A percentile compares a stretch with the other conserved stretches of the same genome.
Conservation (phyloP, 2,329 filamentous ascomycete genomes). For the Emmonsiellopsis sp. region DNA sequence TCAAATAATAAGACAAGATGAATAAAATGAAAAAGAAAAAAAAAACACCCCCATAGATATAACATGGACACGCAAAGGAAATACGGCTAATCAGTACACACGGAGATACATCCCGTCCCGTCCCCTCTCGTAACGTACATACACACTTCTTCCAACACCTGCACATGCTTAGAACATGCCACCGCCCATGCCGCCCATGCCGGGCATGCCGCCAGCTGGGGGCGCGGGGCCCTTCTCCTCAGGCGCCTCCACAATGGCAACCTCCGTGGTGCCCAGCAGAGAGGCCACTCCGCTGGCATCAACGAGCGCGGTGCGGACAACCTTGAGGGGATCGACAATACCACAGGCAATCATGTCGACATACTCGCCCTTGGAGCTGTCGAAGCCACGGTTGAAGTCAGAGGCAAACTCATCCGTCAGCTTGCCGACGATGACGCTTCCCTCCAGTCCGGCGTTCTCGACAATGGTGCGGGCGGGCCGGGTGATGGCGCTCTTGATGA, state of each 20-base stretch:
- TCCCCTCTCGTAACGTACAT: not conserved
- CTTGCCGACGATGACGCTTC: constrained; percentile 94
- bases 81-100: not conserved
- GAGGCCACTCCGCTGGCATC: constrained; percentile 96
- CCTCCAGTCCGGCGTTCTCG: constrained; percentile 94
- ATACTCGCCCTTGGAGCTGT: constrained; percentile 94
- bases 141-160: not conserved
- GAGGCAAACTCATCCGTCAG: constrained; percentile 82
- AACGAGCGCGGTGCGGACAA: constrained; percentile 89
- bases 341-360: constrained; percentile 95
- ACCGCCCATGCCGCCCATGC: constrained; percentile 53
- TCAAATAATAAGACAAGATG: not conserved
- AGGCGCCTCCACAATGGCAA: constrained; percentile 89
- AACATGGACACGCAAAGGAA: not conserved
- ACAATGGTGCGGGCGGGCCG: constrained; percentile 89
- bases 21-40: not conserved
- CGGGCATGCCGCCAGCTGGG: constrained; percentile 40
- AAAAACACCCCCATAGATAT: not conserved
- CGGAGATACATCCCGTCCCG: not conserved
- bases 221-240: constrained; percentile 71
- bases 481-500: constrained; percentile 97
- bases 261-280: constrained; percentile 93
- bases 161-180: constrained; percentile 50
- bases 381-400: constrained; percentile 98
- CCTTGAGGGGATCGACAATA: constrained; percentile 99